Base-by-base conservation (phyloP, 1,139 yeast genomes). In the Kodamaea anthophila region DNA sequence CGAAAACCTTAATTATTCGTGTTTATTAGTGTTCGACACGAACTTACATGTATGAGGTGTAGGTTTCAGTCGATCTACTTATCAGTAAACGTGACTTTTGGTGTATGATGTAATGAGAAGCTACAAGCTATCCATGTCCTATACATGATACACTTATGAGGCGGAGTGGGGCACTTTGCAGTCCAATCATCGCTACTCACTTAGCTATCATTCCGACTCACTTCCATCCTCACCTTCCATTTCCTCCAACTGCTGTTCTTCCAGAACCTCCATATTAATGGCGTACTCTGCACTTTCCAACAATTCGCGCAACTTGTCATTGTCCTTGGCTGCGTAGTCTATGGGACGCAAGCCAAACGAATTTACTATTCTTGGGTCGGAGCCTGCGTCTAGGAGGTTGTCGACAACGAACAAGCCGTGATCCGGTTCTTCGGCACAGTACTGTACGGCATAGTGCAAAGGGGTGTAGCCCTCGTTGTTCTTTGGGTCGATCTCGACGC, bases 381-480 rank as follows among this genome's bases (percentile, higher is more conserved):
- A 79, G 2, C 97, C 98, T 20, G 94, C 96, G 47, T 88, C 96
- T 36, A 91, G 65, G 39, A 91, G 66, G 51, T 82, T 83, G 46
- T 86, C 94, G 6, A 78, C 68, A 26, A 91, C 68, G 45, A 81
- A 87, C 24, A 71, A 62, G 1, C 96, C 96, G 54, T 82, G 91
- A 37, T 84, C 96, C 0, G 91, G 83, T 49, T 91, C 96, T 10
- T 74, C 75, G 26, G 63, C 63, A 14, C 88, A 67, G 49, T 83
- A 87, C 42, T 74, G 73, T 9, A 81, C 95, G 3, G 95, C 94
- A 41, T 73, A 61, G 57, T 91, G 97, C 43, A 91, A 68, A 8
- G 98, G 97, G 1, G 97, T 86, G 41, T 85, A 88, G 20, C 87
- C 87, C 30, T 78, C 82, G 24, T 77, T 65, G 53, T 84, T 84